Conservation (phyloP, 495 filamentous ascomycete genomes). For the Penicillium steckii region DNA sequence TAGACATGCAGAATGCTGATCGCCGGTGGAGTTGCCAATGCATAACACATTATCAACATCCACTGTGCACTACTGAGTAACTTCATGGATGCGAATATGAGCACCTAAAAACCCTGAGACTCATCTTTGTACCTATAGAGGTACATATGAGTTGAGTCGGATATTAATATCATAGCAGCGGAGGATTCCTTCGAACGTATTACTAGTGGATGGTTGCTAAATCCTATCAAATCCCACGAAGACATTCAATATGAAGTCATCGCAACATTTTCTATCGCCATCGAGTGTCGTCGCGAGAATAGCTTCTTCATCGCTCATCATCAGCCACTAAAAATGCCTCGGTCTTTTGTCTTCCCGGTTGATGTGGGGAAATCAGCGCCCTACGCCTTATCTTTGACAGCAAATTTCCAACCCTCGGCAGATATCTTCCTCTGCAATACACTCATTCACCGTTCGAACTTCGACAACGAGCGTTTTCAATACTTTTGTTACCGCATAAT, state of each 20-base stretch:
- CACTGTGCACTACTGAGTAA: no score
- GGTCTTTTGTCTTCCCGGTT: neutral
- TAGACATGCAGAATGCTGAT: neutral
- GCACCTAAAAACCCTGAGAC: no score
- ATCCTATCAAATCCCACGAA: neutral
- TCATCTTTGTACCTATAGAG: no score
- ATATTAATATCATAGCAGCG: no score
- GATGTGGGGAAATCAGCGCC: neutral
- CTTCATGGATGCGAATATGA: neutral
- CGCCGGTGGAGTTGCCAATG: neutral
- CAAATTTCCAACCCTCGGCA: neutral
- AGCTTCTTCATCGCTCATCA: neutral
- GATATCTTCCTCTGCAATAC: neutral
- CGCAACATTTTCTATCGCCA: neutral
- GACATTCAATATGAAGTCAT: neutral
- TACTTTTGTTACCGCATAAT: constrained; percentile 31
- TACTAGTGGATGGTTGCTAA: no score
- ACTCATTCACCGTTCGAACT: neutral
- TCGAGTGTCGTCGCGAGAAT: neutral
- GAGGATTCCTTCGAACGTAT: no score
- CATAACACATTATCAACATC: no score
- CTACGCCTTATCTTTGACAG: neutral
- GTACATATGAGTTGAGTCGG: no score
- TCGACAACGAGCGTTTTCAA: neutral
- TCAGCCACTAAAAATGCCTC: neutral